These are phyloP conservation scores for Vinca major DNA, from an alignment of 305 asterid genomes.

Conservation along the genomic window DNA sequence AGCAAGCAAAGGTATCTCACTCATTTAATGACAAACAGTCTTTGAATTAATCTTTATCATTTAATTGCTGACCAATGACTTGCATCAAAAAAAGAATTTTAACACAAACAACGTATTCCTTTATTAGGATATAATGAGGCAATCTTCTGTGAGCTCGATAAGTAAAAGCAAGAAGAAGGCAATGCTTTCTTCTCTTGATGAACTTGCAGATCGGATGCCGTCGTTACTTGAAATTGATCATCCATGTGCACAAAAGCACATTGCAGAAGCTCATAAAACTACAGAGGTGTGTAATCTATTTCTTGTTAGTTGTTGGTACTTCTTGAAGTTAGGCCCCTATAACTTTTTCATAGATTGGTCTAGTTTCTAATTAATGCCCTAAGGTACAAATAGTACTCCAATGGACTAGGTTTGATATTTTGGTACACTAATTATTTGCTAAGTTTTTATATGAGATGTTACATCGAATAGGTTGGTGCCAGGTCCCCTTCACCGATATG, in stretches of 20 bases:
- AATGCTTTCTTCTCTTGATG: constrained; percentile 65
- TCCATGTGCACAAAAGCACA: constrained; percentile 84
- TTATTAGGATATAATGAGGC: constrained; percentile 73
- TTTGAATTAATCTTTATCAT: constrained; percentile 8
- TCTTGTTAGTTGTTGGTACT: neutral
- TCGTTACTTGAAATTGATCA: constrained; percentile 92
- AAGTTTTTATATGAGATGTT: neutral
- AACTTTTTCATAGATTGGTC: neutral
- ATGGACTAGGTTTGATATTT: neutral
- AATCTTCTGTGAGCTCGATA: constrained; percentile 54
- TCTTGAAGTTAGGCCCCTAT: constrained; percentile 9
- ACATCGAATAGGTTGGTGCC: neutral
- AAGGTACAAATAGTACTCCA: neutral
- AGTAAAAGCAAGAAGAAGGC: constrained; percentile 75
- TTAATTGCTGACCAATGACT: constrained; percentile 8
- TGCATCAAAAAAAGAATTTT: constrained; percentile 15
- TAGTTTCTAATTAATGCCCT: neutral
- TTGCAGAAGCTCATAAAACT: constrained; percentile 68
- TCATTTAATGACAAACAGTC: neutral
- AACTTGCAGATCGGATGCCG: constrained; percentile 82
- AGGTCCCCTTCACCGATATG: neutral
- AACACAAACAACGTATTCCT: constrained; percentile 5
- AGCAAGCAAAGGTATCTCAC: constrained; percentile 70
- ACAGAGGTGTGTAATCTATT: constrained; percentile 56
- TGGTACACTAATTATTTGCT: neutral